Conservation (phyloP, 1,139 yeast species). For the Yamadazyma triangularis region DNA sequence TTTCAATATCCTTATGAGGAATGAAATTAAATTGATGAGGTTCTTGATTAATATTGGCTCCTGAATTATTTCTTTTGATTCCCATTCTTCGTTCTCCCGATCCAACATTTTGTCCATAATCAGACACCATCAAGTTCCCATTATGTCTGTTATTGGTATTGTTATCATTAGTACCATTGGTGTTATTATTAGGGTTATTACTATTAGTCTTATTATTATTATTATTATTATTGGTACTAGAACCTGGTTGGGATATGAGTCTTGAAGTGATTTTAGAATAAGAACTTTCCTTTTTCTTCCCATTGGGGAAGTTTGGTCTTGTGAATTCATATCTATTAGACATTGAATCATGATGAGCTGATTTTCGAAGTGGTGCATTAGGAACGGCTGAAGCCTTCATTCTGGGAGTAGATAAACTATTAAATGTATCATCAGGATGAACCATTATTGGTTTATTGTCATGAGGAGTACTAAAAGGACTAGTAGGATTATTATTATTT, state of each 20-base stretch:
- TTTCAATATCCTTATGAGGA: conserved; percentile 30
- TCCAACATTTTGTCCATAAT: too few relatives aligned
- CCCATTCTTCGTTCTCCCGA: not conserved
- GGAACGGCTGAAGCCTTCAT: conserved; percentile 39
- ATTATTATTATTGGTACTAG: not conserved
- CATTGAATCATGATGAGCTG: conserved; percentile 20
- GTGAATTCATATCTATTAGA: conserved; percentile 25
- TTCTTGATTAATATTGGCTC: conserved; percentile 4
- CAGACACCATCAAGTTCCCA: too few relatives aligned
- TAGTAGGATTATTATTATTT: not conserved
- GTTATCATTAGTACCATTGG: not conserved
- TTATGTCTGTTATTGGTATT: not conserved
- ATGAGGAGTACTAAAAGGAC: conserved; percentile 17
- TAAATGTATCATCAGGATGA: conserved; percentile 23
- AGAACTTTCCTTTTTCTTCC: conserved; percentile 22
- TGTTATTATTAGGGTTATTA: not conserved
- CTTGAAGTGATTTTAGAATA: conserved; percentile 51
- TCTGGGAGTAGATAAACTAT: conserved; percentile 39
- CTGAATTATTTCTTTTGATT: conserved; percentile 4
- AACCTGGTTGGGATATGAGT: conserved; percentile 41
- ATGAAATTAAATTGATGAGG: conserved; percentile 1
- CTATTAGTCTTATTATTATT: conserved; percentile 1
- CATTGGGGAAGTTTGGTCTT: conserved; percentile 21
- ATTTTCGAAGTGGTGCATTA: conserved; percentile 51
- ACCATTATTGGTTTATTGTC: conserved; percentile 10